These are phyloP conservation scores for Verbascum thapsus DNA, from an alignment of 257 asterid species.

Conservation along the genomic window DNA sequence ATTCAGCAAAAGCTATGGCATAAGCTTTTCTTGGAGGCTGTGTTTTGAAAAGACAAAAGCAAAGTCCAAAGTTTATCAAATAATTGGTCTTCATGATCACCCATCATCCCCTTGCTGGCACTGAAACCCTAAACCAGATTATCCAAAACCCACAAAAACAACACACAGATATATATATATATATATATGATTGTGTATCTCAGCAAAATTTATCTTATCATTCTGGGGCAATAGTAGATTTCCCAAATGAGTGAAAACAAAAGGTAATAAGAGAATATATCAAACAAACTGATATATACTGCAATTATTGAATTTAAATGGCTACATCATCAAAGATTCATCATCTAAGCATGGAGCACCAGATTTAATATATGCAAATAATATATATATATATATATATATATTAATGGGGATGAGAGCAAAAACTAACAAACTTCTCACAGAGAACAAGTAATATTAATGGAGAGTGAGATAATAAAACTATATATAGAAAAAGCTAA, in stretches of 20 bases:
- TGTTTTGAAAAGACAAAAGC: conserved; percentile 35
- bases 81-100: conserved; percentile 3
- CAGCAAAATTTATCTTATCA: neutral
- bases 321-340: neutral
- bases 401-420: conserved; percentile 14
- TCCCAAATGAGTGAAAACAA: too few relatives aligned
- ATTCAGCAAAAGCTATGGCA: conserved; percentile 21
- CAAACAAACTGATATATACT: neutral
- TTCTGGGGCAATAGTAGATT: neutral
- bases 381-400: neutral
- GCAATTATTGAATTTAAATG: neutral
- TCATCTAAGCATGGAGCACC: neutral
- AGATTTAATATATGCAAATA: neutral
- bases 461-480: conserved; percentile 27
- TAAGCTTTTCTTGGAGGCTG: conserved; percentile 28
- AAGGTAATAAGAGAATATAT: neutral
- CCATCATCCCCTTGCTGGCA: too few relatives aligned
- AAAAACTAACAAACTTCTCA: conserved; percentile 29
- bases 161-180: too few relatives aligned
- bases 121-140: neutral
- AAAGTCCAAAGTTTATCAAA: conserved; percentile 34
- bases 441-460: conserved; percentile 26
- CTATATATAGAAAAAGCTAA: conserved; percentile 11
- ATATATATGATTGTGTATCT: neutral
- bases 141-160: neutral